phyloP scores from a whole-genome alignment of 805 yeast species.

The Candida gorgasii region DNA sequence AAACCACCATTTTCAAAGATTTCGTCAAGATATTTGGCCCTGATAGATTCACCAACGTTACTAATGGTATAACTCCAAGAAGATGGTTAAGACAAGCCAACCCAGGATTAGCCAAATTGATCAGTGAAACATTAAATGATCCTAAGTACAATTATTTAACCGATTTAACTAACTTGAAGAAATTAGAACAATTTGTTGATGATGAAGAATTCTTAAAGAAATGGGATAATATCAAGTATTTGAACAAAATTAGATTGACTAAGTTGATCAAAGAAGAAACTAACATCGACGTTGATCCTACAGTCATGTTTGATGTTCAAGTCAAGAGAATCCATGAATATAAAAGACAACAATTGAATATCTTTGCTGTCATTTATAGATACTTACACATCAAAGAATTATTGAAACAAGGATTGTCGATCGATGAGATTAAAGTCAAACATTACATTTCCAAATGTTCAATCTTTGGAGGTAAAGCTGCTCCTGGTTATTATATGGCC shows the following conservation, averaged over 20 bases:
- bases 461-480: constrained; percentile 92
- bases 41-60: constrained; percentile 85
- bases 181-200: constrained; percentile 63
- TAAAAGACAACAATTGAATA: constrained; percentile 91
- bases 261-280: constrained; percentile 63
- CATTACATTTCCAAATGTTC: constrained; percentile 73
- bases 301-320: constrained; percentile 84
- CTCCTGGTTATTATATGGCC: constrained; percentile 98
- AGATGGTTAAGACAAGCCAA: constrained; percentile 95
- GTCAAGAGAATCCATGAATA: constrained; percentile 95
- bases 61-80: constrained; percentile 95
- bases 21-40: constrained; percentile 81
- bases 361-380: constrained; percentile 84
- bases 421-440: constrained; percentile 54
- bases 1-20: constrained; percentile 86
- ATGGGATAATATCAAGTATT: constrained; percentile 72
- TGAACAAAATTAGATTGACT: constrained; percentile 70
- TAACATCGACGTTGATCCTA: constrained; percentile 66
- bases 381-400: constrained; percentile 74
- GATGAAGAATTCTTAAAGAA: constrained; percentile 64
- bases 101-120: constrained; percentile 74
- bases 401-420: constrained; percentile 46
- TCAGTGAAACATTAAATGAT: constrained; percentile 68
- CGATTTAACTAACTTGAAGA: constrained; percentile 66
- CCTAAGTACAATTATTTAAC: constrained; percentile 64